Base-by-base conservation (phyloP, 768 basidiomycete species). In the Pleurotus eryngii region DNA sequence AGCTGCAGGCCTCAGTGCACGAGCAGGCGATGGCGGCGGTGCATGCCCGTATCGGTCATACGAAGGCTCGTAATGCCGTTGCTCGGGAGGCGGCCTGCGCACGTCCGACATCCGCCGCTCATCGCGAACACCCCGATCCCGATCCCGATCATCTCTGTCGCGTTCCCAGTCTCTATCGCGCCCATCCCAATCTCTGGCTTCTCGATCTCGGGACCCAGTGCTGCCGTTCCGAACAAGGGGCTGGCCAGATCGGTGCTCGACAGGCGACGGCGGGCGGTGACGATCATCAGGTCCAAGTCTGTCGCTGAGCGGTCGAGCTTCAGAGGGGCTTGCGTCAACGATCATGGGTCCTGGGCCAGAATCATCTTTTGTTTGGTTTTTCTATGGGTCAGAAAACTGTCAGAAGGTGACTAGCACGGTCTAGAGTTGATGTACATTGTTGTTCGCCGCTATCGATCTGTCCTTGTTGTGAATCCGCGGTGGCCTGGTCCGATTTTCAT, bases 41-140 rank as follows among this genome's bases (percentile, higher is more conserved):
- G 67, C 68, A 50, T 64, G 63, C 43, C 66, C 64, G 59, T 64
- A 68, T 8, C 49, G 63, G 59, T 59, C 60, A 59, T 77, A 75
- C n/a, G 72, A 70, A 5, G 77, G 71, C 17, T 82, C 79, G 58
- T 78, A 80, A 46, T 80, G 79, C 24, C 81, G 74, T 49, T 74
- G 72, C 49, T 81, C 80, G 49, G 76, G 73, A 22, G 75, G 77
- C 20, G 76, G 76, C 45, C 77, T 68, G 15, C 77, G 75, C 18
- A 66, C 64, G 60, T 75, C 63, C 61, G 73, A 56, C 50, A 59
- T 56, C 35, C 57, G 53, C 38, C 53, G 50, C 43, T 63, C 61
- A 35, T 70, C 65, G 27, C 66, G 68, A 53, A 65, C 63, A 59
- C 66, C 66, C 45, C 70, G 70, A 20, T 75, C 66, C 45, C 70